phyloP scores from a whole-genome alignment of 1,284 basidiomycete genomes.

The Spongispora temasekensis region DNA sequence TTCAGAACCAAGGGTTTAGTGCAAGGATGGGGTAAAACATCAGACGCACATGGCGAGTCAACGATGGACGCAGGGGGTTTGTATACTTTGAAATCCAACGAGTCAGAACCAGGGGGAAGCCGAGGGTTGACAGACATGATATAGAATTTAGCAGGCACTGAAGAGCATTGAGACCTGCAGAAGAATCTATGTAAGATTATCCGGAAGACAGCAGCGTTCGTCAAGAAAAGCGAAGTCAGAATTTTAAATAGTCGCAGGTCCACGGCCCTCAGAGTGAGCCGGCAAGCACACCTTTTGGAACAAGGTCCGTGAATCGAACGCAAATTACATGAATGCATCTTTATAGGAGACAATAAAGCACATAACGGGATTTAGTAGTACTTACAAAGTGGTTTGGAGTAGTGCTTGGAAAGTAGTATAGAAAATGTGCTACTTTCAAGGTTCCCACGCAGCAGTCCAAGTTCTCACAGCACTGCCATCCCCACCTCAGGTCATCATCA shows the following conservation, averaged over 20 bases:
- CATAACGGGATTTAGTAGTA: not conserved
- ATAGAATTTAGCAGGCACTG: slow-evolving; percentile 10
- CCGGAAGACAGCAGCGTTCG: too few species aligned
- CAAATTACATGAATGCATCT: slow-evolving; percentile 80
- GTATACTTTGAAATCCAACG: slow-evolving; percentile 48
- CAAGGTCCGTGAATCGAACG: slow-evolving; percentile 66
- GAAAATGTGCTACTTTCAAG: too few species aligned
- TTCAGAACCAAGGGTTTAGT: slow-evolving; percentile 15
- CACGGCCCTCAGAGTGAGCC: slow-evolving; percentile 63
- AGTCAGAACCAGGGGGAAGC: slow-evolving; percentile 1
- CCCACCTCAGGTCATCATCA: too few species aligned
- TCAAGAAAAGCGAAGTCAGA: slow-evolving; percentile 1
- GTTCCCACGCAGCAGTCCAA: too few species aligned
- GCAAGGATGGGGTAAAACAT: slow-evolving; percentile 10
- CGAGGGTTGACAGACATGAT: slow-evolving; percentile 31
- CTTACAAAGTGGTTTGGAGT: slow-evolving; percentile 14
- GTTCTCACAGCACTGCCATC: too few species aligned
- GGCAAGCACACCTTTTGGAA: slow-evolving; percentile 74
- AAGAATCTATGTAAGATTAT: too few species aligned
- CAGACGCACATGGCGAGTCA: slow-evolving; percentile 25
- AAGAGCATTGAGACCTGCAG: too few species aligned
- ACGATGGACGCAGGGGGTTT: slow-evolving; percentile 38
- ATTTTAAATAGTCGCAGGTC: slow-evolving; percentile 64
- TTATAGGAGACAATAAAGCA: slow-evolving; percentile 5
- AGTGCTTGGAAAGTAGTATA: too few species aligned